Evolutionary conservation across 179 eudicot genomes (phyloP), one percentile per base, ranked within the genome.

Genomic region (Beta macrorhiza): DNA sequence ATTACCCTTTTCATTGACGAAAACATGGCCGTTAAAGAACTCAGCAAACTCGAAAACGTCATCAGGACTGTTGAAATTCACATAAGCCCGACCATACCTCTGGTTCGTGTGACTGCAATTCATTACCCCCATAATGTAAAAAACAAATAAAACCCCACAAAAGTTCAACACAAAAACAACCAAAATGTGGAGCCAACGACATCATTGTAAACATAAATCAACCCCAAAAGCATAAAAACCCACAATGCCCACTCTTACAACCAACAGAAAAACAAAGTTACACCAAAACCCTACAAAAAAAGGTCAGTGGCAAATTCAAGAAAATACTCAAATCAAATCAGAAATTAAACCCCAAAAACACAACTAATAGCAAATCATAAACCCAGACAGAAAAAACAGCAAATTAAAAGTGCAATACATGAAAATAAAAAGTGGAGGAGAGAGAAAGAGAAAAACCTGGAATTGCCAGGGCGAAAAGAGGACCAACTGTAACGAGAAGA

Each of bases 1-100:
- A 53, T 81, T 89, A 95, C 99, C 99, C 87, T 93, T 95, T 81
- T 95, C 99, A 67, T 91, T 95, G 84, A 93, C 99, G 84, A 95
- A 95, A 78, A 93, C 93, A 73, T 95, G 99, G 15, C 98, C 96
- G 20, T 88, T 90, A 83, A 95, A 95, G 82, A 91, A 92, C 80
- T 95, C 99, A 0, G 99, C 95, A 85, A 95, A 95, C 84, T 91
- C 98, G 77, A 91, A 74, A 78, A 92, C 98, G 84, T 92, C 98
- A 45, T 93, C 95, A 62, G 93, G 92, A 62, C 80, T 88, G 79
- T 88, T 89, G 85, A 95, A 93, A 86, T 91, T 89, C 22, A 95
- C 75, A 72, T 93, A 91, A 14, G 97, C 98, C 87, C 98, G 89
- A 56, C 97, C 85, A 86, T 87, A 84, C n/a, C 59, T 82, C 82